A percentile compares a stretch with the other conserved stretches of the same genome.
Conservation (phyloP, 176 grass and related monocot species). For the Oryza brachyantha region DNA sequence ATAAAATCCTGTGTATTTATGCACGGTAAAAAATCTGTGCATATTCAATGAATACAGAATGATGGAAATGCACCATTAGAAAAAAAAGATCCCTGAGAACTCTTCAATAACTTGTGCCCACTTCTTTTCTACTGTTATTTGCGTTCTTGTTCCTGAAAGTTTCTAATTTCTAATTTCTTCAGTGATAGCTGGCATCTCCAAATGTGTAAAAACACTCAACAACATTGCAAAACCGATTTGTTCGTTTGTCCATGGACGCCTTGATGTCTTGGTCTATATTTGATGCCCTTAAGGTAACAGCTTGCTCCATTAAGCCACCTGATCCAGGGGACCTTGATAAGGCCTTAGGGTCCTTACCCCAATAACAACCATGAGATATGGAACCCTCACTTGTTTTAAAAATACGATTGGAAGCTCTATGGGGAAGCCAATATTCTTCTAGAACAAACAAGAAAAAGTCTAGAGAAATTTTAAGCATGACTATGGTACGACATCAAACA, state of each 20-base stretch:
- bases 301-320: background rate
- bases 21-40: background rate
- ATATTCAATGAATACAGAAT: background rate
- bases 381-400: background rate
- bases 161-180: background rate
- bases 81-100: background rate
- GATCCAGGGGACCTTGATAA: background rate
- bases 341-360: background rate
- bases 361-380: background rate
- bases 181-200: background rate
- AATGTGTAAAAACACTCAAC: background rate
- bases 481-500: background rate
- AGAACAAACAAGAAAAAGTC: background rate
- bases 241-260: background rate
- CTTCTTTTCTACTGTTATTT: background rate
- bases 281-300: background rate
- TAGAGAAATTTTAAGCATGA: background rate
- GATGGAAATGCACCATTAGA: background rate
- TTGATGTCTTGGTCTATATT: background rate
- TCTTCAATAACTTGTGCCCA: background rate
- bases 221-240: background rate
- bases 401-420: background rate
- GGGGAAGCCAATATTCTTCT: background rate
- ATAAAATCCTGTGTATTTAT: constrained; percentile 2
- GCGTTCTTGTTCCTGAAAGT: background rate